Evolutionary conservation across 805 yeast species (phyloP).

Genomic region (Nakazawaea molendinolei): DNA sequence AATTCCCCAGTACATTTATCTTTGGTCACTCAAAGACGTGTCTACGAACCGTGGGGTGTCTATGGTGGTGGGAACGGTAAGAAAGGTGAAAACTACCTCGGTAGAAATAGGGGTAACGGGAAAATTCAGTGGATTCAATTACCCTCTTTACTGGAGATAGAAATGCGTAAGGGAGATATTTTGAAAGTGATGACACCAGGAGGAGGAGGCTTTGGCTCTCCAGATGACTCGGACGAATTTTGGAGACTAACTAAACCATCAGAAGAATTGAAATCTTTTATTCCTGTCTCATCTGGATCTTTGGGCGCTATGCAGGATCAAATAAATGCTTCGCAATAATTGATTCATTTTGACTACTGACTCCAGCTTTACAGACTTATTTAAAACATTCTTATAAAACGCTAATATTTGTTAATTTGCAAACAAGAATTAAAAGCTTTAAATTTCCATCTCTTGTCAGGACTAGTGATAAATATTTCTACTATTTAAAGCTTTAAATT

Average conservation of each 20-base stretch:
- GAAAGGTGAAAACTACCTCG: slow-evolving; percentile 34
- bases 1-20: slow-evolving; percentile 30
- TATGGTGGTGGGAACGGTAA: slow-evolving; percentile 42
- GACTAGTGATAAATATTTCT: too few relatives aligned
- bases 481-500: too few relatives aligned
- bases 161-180: slow-evolving; percentile 30
- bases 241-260: slow-evolving; percentile 13
- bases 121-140: slow-evolving; percentile 25
- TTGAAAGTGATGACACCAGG: slow-evolving; percentile 34
- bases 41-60: slow-evolving; percentile 44
- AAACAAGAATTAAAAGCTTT: too few relatives aligned
- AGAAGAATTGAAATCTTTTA: slow-evolving; percentile 4
- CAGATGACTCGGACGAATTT: slow-evolving; percentile 21
- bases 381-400: too few relatives aligned
- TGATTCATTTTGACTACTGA: too few relatives aligned
- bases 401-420: too few relatives aligned
- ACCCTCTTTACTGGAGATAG: slow-evolving; percentile 33
- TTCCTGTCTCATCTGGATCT: slow-evolving; percentile 18
- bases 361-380: too few relatives aligned
- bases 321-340: slow-evolving; percentile 20
- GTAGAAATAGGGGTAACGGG: slow-evolving; percentile 24
- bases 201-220: slow-evolving; percentile 40
- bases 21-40: slow-evolving; percentile 41
- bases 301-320: slow-evolving; percentile 19
- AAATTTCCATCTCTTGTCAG: too few relatives aligned